phyloP scores from a whole-genome alignment of 768 basidiomycete species.

The Tricholoma hemisulphureum region DNA sequence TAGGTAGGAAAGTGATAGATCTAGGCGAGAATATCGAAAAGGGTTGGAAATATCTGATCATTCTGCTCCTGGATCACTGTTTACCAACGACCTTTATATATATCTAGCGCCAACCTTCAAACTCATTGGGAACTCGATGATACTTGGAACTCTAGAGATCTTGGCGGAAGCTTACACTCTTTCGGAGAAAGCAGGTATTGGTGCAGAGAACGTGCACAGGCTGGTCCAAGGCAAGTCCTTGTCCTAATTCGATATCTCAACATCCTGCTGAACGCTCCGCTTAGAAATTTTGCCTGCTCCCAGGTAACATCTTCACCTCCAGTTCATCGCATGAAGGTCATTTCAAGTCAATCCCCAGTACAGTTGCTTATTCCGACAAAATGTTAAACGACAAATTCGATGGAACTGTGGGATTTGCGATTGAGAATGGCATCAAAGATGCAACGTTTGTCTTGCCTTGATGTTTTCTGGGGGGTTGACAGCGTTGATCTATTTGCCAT shows the following conservation, averaged over 20 bases:
- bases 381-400: slow-evolving; percentile 77
- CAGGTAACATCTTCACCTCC: slow-evolving; percentile 32
- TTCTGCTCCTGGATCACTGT: not conserved
- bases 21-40: slow-evolving; percentile 85
- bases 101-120: slow-evolving; percentile 65
- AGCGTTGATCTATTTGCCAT: slow-evolving; percentile 3
- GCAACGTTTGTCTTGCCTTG: slow-evolving; percentile 47
- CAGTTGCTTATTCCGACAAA: slow-evolving; percentile 59
- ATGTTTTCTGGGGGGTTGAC: not conserved
- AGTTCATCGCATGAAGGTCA: slow-evolving; percentile 1
- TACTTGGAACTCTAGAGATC: slow-evolving; percentile 74
- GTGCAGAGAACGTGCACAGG: slow-evolving; percentile 51
- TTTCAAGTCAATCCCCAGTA: slow-evolving; percentile 30
- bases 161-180: slow-evolving; percentile 83
- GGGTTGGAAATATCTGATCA: slow-evolving; percentile 37
- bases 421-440: slow-evolving; percentile 89
- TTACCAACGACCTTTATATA: slow-evolving; percentile 20
- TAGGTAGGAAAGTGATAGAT: slow-evolving; percentile 76
- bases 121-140: slow-evolving; percentile 76
- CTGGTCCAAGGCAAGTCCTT: slow-evolving; percentile 54
- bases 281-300: slow-evolving; percentile 71
- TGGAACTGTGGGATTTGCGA: slow-evolving; percentile 68
- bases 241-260: slow-evolving; percentile 3
- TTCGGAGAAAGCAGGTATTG: slow-evolving; percentile 81
- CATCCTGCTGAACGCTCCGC: not conserved